Evolutionary conservation across 805 yeast genomes (phyloP).

Genomic region (Lachancea lanzarotensis): DNA sequence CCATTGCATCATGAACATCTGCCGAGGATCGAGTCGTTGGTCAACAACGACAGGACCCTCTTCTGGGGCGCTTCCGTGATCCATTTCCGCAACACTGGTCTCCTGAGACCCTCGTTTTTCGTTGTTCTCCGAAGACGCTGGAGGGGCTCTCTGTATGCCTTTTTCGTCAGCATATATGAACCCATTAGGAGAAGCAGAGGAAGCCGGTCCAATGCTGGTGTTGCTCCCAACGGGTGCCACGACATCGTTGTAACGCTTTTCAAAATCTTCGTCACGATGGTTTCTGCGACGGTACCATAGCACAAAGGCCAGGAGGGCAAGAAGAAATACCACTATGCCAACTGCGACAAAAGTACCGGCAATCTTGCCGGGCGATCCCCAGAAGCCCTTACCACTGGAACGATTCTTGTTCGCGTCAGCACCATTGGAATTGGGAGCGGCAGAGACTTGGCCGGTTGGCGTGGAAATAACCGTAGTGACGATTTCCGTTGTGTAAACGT

Average conservation of each 20-base stretch:
- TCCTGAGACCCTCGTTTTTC: conserved; percentile 5
- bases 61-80: neutral
- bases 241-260: conserved; percentile 21
- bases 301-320: conserved; percentile 38
- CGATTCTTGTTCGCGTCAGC: conserved; percentile 4
- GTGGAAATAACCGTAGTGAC: conserved; percentile 16
- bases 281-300: conserved; percentile 24
- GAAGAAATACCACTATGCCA: conserved; percentile 51
- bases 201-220: conserved; percentile 12
- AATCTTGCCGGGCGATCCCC: conserved; percentile 65
- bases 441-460: conserved; percentile 8
- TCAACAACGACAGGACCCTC: conserved; percentile 31
- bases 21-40: conserved; percentile 34
- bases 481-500: conserved; percentile 11
- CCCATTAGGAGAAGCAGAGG: conserved; percentile 14
- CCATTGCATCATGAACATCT: conserved; percentile 14
- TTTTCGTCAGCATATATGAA: conserved; percentile 21
- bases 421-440: neutral
- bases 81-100: neutral
- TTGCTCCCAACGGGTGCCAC: conserved; percentile 11
- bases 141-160: conserved; percentile 13
- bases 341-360: conserved; percentile 83
- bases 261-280: conserved; percentile 20
- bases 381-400: conserved; percentile 40
- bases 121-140: neutral